Evolutionary conservation across 805 yeast species (phyloP).

Genomic region (Candida quercuum): DNA sequence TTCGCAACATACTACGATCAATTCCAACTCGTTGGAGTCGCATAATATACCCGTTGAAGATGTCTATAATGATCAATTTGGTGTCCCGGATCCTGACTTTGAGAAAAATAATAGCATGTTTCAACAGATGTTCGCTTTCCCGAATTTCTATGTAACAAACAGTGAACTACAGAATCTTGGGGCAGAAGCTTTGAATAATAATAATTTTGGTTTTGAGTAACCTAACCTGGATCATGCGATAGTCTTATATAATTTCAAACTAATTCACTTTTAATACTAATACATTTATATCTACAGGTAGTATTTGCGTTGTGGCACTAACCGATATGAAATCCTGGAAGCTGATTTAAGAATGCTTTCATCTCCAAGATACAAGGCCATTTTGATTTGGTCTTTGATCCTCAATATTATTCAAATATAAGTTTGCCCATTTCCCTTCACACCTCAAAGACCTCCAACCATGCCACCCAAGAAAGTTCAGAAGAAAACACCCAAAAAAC

Average conservation of each 20-base stretch:
- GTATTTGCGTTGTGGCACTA: not conserved
- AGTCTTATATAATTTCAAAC: not conserved
- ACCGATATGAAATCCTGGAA: not conserved
- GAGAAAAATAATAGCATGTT: not conserved
- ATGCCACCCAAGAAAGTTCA: conserved; percentile 6
- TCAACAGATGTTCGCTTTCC: conserved; percentile 4
- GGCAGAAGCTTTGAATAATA: not conserved
- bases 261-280: no score
- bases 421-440: not conserved
- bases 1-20: no score
- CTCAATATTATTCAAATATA: not conserved
- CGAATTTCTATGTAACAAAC: conserved; percentile 2
- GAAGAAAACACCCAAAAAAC: conserved; percentile 2
- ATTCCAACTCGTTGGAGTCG: no score
- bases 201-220: not conserved
- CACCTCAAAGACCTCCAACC: not conserved
- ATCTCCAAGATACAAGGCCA: no score
- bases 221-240: not conserved
- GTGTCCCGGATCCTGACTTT: not conserved
- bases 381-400: no score
- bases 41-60: no score
- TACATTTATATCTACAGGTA: no score
- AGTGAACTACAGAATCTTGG: conserved; percentile 2
- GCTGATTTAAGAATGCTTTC: no score
- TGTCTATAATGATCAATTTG: not conserved